Evolutionary conservation across 495 filamentous ascomycete species (phyloP).

Genomic region (Podospora sp.): DNA sequence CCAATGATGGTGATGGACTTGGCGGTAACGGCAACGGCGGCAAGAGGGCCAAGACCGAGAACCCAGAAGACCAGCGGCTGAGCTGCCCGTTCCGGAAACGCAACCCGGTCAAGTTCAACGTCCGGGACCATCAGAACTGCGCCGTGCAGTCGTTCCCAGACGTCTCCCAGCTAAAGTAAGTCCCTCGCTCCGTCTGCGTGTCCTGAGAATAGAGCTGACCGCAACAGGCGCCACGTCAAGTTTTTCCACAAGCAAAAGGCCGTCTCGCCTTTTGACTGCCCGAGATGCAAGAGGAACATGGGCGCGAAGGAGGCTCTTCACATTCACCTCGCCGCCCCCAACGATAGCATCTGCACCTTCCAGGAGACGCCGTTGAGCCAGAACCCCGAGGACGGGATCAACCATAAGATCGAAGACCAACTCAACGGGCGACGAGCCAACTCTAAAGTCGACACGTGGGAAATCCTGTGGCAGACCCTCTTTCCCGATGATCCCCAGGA

Average conservation of each 20-base stretch:
- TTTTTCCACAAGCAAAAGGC: constrained; percentile 27
- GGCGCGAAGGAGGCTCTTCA: constrained; percentile 22
- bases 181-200: neutral
- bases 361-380: constrained; percentile 14
- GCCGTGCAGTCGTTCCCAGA: constrained; percentile 31
- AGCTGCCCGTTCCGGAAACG: constrained; percentile 45
- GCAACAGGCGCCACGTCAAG: constrained; percentile 35
- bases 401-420: constrained; percentile 17
- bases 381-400: constrained; percentile 40
- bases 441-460: constrained; percentile 35
- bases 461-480: constrained; percentile 30
- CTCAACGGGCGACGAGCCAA: constrained; percentile 35
- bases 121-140: constrained; percentile 36
- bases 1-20: constrained; percentile 12
- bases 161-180: constrained; percentile 40
- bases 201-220: neutral
- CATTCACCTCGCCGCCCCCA: constrained; percentile 21
- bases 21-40: constrained; percentile 3
- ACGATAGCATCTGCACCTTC: constrained; percentile 26
- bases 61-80: constrained; percentile 15
- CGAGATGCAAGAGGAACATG: constrained; percentile 29
- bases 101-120: constrained; percentile 42
- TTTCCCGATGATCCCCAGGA: constrained; percentile 22
- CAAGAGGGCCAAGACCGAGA: constrained; percentile 20
- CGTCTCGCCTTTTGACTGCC: constrained; percentile 24